These are phyloP conservation scores for Rhizomucor miehei DNA, from an alignment of 371 early-diverging fungal genomes.

Conservation along the genomic window DNA sequence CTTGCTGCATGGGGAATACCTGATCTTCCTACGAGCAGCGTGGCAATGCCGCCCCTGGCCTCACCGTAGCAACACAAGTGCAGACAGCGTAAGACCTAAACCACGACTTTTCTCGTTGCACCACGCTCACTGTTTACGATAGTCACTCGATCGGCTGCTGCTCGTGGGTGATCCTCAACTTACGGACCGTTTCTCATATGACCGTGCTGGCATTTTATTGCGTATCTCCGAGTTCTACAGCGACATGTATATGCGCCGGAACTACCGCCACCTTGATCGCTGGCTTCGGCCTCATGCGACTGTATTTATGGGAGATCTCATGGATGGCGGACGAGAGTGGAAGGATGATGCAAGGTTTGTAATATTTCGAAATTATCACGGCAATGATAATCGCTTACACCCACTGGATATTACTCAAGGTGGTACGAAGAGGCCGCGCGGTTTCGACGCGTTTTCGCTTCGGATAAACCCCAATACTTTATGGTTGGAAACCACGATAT, in stretches of 20 bases:
- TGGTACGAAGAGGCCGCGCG: conserved; percentile 18
- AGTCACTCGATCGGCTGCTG: conserved; percentile 15
- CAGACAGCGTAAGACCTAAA: neutral
- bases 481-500: conserved; percentile 94
- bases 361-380: neutral
- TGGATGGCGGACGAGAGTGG: conserved; percentile 89
- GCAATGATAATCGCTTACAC: neutral
- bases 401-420: conserved; percentile 5
- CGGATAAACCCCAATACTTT: conserved; percentile 17
- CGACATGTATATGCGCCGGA: conserved; percentile 81
- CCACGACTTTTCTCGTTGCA: conserved; percentile 1
- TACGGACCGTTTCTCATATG: conserved; percentile 86
- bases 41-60: conserved; percentile 21
- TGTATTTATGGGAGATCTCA: conserved; percentile 84
- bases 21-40: conserved; percentile 21
- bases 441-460: conserved; percentile 29
- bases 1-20: conserved; percentile 19
- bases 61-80: neutral
- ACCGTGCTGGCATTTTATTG: conserved; percentile 48
- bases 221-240: conserved; percentile 71
- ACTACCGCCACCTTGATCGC: conserved; percentile 53
- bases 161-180: conserved; percentile 92
- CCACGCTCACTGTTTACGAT: neutral
- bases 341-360: conserved; percentile 39
- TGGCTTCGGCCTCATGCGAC: conserved; percentile 59